Conservation (phyloP, 129 eudicot genomes). For the Kitagawia praeruptora region DNA sequence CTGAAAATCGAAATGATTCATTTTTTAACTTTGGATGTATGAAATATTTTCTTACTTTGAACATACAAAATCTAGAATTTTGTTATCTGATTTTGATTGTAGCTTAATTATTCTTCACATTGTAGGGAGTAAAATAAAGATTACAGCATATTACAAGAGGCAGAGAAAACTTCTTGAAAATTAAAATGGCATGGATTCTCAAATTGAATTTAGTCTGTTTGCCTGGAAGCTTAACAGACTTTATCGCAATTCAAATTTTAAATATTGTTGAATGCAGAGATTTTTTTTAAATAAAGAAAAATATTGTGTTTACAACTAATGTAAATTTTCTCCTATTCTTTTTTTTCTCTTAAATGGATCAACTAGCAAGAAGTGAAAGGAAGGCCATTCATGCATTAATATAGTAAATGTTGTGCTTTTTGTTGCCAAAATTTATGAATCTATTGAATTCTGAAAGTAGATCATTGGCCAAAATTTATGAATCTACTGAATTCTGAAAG, state of each 20-base stretch:
- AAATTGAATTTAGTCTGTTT: slow-evolving; percentile 20
- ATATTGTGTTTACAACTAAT: neutral
- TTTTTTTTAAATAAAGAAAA: neutral
- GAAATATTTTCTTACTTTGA: neutral
- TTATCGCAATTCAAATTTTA: neutral
- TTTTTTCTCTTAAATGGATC: slow-evolving; percentile 15
- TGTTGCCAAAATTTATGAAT: slow-evolving; percentile 24
- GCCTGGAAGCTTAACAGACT: slow-evolving; percentile 21
- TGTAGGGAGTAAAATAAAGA: slow-evolving; percentile 21
- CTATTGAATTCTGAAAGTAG: slow-evolving; percentile 19
- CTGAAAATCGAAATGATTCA: neutral
- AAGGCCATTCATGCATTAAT: slow-evolving; percentile 21
- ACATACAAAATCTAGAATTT: neutral
- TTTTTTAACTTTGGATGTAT: neutral
- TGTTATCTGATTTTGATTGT: neutral
- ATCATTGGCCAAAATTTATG: slow-evolving; percentile 28
- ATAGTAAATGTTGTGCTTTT: slow-evolving; percentile 25
- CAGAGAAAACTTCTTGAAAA: slow-evolving; percentile 21
- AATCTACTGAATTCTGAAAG: no score
- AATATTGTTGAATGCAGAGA: neutral
- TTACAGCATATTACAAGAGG: slow-evolving; percentile 26
- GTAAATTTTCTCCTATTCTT: neutral
- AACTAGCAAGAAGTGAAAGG: slow-evolving; percentile 18
- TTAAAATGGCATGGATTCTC: slow-evolving; percentile 23
- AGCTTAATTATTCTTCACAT: neutral